Base-by-base conservation (phyloP, 805 yeast species). In the Spencermartinsiella europaea region DNA sequence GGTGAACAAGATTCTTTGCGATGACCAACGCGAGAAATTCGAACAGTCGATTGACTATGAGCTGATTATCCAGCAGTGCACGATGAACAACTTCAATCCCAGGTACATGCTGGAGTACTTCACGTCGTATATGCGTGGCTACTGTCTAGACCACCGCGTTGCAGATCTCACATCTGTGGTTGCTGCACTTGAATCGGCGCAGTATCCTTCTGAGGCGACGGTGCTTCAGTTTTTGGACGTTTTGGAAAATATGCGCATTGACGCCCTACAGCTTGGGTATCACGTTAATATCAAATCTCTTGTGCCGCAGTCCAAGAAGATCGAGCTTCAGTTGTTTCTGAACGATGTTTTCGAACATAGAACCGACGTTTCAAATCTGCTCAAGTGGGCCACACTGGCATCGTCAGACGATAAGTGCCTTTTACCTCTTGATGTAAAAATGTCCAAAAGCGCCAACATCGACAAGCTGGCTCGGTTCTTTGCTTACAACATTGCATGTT, bases 31-130 rank as follows among this genome's bases (percentile, higher is more conserved):
- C 21, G 40, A 37, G 25, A 38, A 44, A 20, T 50, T 43, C 36
- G 35, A 47, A 35, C n/a, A 39, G 15, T 38, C 43, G 22, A 16
- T 50, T n/a, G 56, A 52, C 40, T 22, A 44, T 34, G 56, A 52
- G 33, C 50, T 44, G 35, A 20, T 50, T 5, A 14, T 45, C 1
- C 49, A 52, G 43, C 52, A 45, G 39, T 52, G 52, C 17, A 28
- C 19, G 15, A 45, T 49, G 38, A 52, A 52, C 42, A 45, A 40
- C 34, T 52, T 45, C 34, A 37, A 40, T 28, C 37, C 42, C 14
- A 20, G 7, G 14, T n/a, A 22, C n/a, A 15, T 45, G 27, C 10
- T 45, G 34, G 15, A 22, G 19, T 38, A 38, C 15, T 38, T 22
- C 15, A 10, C 22, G 15, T 21, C 42, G 17, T 21, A 19, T 5